phyloP scores from a whole-genome alignment of 2,329 filamentous ascomycete species.

The Colletotrichum salicis region DNA sequence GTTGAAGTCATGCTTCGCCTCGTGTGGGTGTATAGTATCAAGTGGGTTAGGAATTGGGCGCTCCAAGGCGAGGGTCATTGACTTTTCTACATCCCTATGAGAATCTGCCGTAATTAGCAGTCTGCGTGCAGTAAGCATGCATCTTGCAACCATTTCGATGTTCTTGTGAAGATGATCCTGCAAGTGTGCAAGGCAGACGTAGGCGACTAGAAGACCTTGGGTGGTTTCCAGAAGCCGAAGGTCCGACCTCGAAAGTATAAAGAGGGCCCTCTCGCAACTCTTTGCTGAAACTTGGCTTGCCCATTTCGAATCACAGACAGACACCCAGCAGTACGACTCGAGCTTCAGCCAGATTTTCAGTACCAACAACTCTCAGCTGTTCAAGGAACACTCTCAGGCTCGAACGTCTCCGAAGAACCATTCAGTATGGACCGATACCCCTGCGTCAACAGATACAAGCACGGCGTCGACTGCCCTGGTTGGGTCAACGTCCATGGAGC shows the following conservation, averaged over 20 bases:
- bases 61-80: not conserved
- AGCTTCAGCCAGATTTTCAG: not conserved
- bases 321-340: not conserved
- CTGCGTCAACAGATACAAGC: conserved; percentile 33
- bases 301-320: conserved; percentile 8
- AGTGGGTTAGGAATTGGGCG: conserved; percentile 3
- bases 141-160: conserved; percentile 15
- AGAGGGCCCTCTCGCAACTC: conserved; percentile 6
- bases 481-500: conserved; percentile 27
- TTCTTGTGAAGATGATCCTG: not conserved
- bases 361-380: not conserved
- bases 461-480: conserved; percentile 31
- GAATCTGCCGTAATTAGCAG: conserved; percentile 23
- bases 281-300: too few species aligned
- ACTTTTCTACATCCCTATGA: not conserved
- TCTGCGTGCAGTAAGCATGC: conserved; percentile 25
- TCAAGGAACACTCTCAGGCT: not conserved
- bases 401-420: not conserved
- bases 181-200: not conserved
- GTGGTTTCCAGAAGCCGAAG: conserved; percentile 1
- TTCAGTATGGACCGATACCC: conserved; percentile 29
- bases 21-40: conserved; percentile 11
- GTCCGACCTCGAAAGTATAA: conserved; percentile 20
- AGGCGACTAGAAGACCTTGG: conserved; percentile 8
- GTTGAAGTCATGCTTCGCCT: conserved; percentile 9